Conservation (phyloP, 2,329 filamentous ascomycete genomes). For the Acrocalymma vagum region DNA sequence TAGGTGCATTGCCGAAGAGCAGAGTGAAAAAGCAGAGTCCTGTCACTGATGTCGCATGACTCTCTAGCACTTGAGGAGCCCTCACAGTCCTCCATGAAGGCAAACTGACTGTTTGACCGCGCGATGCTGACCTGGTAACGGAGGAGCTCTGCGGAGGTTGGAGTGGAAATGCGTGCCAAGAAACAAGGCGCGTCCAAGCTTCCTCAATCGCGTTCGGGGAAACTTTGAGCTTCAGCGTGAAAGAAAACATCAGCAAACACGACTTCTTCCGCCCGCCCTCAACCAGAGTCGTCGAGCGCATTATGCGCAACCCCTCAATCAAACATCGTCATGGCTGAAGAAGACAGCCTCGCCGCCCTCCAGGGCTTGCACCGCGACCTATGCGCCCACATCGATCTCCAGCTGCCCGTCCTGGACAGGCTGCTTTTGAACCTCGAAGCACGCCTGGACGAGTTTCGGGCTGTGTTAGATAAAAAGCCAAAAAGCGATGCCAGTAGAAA, state of each 20-base stretch:
- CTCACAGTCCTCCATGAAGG: no score
- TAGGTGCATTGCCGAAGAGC: constrained; percentile 19
- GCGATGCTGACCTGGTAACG: constrained; percentile 9
- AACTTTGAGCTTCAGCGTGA: constrained; percentile 29
- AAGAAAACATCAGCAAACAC: constrained; percentile 34
- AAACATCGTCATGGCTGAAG: constrained; percentile 70
- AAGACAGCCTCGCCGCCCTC: constrained; percentile 77
- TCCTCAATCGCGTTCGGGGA: no score
- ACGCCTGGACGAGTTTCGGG: constrained; percentile 72
- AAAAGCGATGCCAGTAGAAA: constrained; percentile 80
- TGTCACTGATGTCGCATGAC: no score
- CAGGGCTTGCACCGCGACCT: constrained; percentile 89
- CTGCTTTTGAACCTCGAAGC: constrained; percentile 71
- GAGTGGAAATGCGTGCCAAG: constrained; percentile 31
- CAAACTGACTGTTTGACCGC: no score
- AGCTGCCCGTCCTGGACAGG: constrained; percentile 74
- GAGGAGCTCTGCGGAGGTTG: constrained; percentile 30
- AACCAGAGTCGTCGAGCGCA: constrained; percentile 25
- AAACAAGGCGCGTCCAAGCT: constrained; percentile 36
- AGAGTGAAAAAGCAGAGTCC: background rate
- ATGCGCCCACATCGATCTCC: constrained; percentile 75
- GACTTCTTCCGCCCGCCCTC: constrained; percentile 7
- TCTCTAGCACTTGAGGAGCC: no score
- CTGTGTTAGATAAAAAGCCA: constrained; percentile 76
- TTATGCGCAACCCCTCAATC: constrained; percentile 35